Conservation (phyloP, 1,284 basidiomycete species). For the Schizophyllum commune region DNA sequence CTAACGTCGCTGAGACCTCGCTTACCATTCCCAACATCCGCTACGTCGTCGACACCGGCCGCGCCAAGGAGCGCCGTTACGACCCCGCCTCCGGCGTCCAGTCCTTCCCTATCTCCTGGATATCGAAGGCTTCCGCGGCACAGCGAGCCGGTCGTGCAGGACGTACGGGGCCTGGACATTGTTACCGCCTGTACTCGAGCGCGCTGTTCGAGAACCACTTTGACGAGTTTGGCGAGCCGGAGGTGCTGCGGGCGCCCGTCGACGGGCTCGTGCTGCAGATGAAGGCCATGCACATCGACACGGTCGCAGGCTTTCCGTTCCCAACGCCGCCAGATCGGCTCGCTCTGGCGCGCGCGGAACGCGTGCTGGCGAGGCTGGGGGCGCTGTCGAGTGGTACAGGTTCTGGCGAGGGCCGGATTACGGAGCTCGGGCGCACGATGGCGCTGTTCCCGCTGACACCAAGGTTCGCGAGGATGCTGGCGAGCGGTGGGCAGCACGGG, state of each 20-base stretch:
- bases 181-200: conserved; percentile 92
- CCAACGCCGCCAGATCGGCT: conserved; percentile 91
- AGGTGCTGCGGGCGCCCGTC: conserved; percentile 94
- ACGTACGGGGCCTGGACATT: conserved; percentile 88
- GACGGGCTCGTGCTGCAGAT: conserved; percentile 97
- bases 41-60: conserved; percentile 94
- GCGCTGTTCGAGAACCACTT: conserved; percentile 91
- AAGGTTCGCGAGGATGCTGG: conserved; percentile 91
- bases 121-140: conserved; percentile 93
- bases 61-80: conserved; percentile 96
- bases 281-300: conserved; percentile 99
- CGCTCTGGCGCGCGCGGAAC: conserved; percentile 78
- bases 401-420: conserved; percentile 53
- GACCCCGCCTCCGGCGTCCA: conserved; percentile 96
- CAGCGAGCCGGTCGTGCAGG: conserved; percentile 96
- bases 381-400: conserved; percentile 46
- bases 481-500: conserved; percentile 85
- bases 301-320: conserved; percentile 96
- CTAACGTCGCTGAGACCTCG: conserved; percentile 98
- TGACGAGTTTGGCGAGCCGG: conserved; percentile 79
- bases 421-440: conserved; percentile 87
- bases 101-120: conserved; percentile 91
- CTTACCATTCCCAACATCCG: conserved; percentile 97
- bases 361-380: conserved; percentile 74
- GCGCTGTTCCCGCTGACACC: conserved; percentile 90